These are phyloP conservation scores for Primulina eburnea DNA, from an alignment of 257 asterid species.

Conservation along the genomic window DNA sequence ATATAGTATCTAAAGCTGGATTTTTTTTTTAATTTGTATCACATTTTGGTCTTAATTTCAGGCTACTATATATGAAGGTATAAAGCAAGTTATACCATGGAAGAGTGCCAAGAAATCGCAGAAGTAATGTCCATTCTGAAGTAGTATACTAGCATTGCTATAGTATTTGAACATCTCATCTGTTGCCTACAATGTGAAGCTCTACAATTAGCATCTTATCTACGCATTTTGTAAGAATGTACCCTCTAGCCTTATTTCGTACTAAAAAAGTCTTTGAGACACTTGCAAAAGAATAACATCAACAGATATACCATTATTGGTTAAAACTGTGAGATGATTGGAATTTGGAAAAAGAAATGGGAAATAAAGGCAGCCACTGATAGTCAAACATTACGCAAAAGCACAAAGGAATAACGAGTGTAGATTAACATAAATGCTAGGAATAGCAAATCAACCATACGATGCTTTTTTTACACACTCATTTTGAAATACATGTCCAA, in stretches of 20 bases:
- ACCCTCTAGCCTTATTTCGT: neutral
- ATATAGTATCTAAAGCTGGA: neutral
- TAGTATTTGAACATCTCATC: neutral
- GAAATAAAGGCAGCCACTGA: neutral
- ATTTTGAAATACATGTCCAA: constrained; percentile 7
- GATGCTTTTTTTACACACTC: constrained; percentile 16
- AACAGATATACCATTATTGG: neutral
- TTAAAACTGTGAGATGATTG: neutral
- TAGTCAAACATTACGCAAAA: neutral
- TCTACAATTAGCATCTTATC: neutral
- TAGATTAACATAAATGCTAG: constrained; percentile 16
- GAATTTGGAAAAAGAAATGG: neutral
- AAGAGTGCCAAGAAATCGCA: constrained; percentile 45
- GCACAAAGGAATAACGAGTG: constrained; percentile 9
- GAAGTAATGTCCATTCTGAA: constrained; percentile 26
- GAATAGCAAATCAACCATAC: neutral
- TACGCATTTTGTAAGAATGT: neutral
- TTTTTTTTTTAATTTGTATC: neutral
- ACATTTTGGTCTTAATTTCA: constrained; percentile 23
- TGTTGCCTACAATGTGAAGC: constrained; percentile 15
- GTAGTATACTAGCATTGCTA: neutral
- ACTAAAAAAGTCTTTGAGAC: neutral
- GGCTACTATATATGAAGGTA: constrained; percentile 53
- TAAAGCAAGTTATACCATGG: constrained; percentile 68
- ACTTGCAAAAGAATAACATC: neutral